A percentile compares a stretch with the other conserved stretches of the same genome.
Evolutionary conservation across 805 yeast species (phyloP).

Genomic region (Kodamaea restingae): DNA sequence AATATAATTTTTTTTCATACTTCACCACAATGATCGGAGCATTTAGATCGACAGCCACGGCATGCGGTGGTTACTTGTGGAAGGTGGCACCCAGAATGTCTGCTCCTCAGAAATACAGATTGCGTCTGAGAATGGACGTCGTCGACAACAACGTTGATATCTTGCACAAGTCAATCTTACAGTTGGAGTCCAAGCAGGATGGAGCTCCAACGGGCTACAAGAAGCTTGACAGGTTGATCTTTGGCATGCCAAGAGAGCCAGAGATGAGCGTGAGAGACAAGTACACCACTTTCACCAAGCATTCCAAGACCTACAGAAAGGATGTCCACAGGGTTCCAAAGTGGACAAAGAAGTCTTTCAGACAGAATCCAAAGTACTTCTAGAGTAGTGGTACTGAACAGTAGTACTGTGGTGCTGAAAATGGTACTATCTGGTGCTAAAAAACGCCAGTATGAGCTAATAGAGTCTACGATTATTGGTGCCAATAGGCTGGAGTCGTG

Average conservation of each 20-base stretch:
- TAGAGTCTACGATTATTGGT: too few relatives aligned
- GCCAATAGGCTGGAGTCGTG: too few relatives aligned
- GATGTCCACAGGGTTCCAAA: conserved; percentile 84
- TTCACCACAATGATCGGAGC: conserved; percentile 59
- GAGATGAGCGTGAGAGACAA: conserved; percentile 83
- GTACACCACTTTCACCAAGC: conserved; percentile 79
- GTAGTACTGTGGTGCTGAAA: too few relatives aligned
- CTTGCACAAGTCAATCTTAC: conserved; percentile 41
- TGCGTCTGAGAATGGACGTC: conserved; percentile 72
- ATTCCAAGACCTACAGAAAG: conserved; percentile 76
- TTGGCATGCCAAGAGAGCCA: conserved; percentile 63
- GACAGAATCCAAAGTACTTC: conserved; percentile 73
- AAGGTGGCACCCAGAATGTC: conserved; percentile 55
- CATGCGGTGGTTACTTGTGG: conserved; percentile 76
- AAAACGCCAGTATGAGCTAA: too few relatives aligned
- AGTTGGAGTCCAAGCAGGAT: conserved; percentile 16
- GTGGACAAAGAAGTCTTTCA: conserved; percentile 81
- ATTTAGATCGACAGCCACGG: conserved; percentile 54
- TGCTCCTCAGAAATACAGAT: conserved; percentile 73
- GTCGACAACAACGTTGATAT: conserved; percentile 78
- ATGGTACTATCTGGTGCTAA: too few relatives aligned
- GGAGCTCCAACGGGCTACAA: conserved; percentile 35
- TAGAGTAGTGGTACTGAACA: conserved; percentile 31
- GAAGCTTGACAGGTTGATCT: conserved; percentile 35
- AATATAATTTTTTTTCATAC: neutral